Evolutionary conservation across 768 basidiomycete genomes (phyloP).

Genomic region (Leccinum ochraceum): DNA sequence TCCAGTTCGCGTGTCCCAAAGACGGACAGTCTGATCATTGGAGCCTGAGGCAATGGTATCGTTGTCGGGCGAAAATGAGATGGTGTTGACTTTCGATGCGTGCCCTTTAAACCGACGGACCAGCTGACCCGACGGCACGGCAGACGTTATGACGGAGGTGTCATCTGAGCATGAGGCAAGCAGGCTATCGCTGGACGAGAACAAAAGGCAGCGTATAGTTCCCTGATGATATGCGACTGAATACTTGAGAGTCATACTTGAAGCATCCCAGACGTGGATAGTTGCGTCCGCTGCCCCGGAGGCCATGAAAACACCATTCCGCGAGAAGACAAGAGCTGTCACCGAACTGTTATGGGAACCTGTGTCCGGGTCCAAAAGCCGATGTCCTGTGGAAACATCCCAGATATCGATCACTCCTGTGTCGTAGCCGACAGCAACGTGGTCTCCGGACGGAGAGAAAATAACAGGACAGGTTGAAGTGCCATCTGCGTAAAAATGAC

Average conservation of each 20-base stretch:
- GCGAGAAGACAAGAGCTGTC: constrained; percentile 14
- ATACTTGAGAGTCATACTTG: constrained; percentile 2
- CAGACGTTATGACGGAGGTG: constrained; percentile 15
- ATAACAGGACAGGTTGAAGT: constrained; percentile 16
- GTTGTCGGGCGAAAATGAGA: constrained; percentile 25
- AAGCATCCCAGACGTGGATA: constrained; percentile 21
- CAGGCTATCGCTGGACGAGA: constrained; percentile 18
- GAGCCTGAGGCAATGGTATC: constrained; percentile 24
- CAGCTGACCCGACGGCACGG: constrained; percentile 9
- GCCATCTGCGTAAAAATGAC: constrained; percentile 10
- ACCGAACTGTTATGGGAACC: constrained; percentile 5
- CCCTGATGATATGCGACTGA: constrained; percentile 18
- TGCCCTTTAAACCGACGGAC: constrained; percentile 20
- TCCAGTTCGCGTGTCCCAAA: constrained; percentile 26
- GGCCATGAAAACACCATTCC: constrained; percentile 10
- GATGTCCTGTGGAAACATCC: constrained; percentile 20
- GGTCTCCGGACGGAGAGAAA: constrained; percentile 18
- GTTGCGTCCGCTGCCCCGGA: constrained; percentile 18
- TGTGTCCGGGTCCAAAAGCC: constrained; percentile 6
- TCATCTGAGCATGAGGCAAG: constrained; percentile 20
- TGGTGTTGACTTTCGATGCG: constrained; percentile 14
- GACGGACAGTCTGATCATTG: constrained; percentile 22
- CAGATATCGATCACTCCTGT: constrained; percentile 17
- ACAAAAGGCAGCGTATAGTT: constrained; percentile 19
- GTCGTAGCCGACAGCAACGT: constrained; percentile 16